Percentiles rank a stretch among this genome's conserved stretches.
Conservation (phyloP, 108 stramenopile genomes). For the Halocafeteria seosinensis region DNA sequence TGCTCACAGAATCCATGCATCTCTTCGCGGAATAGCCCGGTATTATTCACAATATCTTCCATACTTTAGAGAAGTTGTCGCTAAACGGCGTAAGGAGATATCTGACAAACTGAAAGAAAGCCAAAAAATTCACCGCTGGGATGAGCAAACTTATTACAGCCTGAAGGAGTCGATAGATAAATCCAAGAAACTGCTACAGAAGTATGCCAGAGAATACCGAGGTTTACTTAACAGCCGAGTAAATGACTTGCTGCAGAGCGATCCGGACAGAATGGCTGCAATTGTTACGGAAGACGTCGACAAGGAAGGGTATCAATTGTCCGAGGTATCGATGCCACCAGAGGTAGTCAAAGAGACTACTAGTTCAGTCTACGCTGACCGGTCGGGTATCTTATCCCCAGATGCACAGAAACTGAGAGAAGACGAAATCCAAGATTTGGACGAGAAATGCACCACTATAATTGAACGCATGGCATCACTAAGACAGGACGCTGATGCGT, state of each 20-base stretch:
- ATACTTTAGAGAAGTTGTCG: slow-evolving; percentile 18
- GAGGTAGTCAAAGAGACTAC: no score
- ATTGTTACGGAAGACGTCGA: no score
- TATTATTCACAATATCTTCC: slow-evolving; percentile 33
- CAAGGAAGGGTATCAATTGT: no score
- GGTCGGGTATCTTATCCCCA: no score
- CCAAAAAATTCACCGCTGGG: slow-evolving; percentile 89
- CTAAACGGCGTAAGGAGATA: slow-evolving; percentile 39
- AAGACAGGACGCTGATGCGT: no score
- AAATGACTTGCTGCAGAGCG: background rate
- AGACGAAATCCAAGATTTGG: no score
- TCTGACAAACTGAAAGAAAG: slow-evolving; percentile 71
- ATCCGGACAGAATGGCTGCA: background rate
- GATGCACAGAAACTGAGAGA: no score
- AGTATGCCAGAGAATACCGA: slow-evolving; percentile 52
- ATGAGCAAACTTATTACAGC: slow-evolving; percentile 83
- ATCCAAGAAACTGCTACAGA: slow-evolving; percentile 67
- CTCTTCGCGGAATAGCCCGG: background rate
- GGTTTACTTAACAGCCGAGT: slow-evolving; percentile 19
- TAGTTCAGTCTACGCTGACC: no score
- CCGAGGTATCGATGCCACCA: no score
- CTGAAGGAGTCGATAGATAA: slow-evolving; percentile 72
- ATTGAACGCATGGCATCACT: no score
- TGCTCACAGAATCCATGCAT: no score
- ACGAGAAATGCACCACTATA: no score